Percentiles rank a stretch among this genome's conserved stretches.
These are phyloP conservation scores for Phylloporus arenicola DNA, from an alignment of 768 basidiomycete species.

Conservation along the genomic window DNA sequence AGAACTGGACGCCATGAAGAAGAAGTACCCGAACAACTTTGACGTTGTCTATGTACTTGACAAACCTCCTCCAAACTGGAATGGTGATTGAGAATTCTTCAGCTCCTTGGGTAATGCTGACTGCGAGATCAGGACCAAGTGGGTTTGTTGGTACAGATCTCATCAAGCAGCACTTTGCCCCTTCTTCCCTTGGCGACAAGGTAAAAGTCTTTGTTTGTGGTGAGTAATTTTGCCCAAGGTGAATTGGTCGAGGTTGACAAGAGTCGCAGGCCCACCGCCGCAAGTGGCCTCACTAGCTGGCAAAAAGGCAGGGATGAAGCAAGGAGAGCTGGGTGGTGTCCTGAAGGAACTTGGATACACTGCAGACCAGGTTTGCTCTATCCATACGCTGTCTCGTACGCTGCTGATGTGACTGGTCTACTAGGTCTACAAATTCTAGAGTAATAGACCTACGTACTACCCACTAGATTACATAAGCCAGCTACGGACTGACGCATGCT, in stretches of 20 bases:
- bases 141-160: constrained; percentile 75
- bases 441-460: neutral
- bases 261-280: constrained; percentile 59
- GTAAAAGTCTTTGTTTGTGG: constrained; percentile 90
- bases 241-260: neutral
- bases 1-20: constrained; percentile 66
- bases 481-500: constrained; percentile 21
- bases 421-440: constrained; percentile 41
- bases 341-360: constrained; percentile 85
- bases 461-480: constrained; percentile 28
- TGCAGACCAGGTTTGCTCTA: constrained; percentile 65
- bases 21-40: constrained; percentile 64
- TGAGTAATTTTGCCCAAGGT: constrained; percentile 28
- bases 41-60: constrained; percentile 86
- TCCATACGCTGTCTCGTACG: neutral
- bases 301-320: constrained; percentile 79
- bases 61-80: constrained; percentile 55
- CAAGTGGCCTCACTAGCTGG: constrained; percentile 89
- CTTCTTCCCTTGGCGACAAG: constrained; percentile 63
- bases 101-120: constrained; percentile 2
- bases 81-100: constrained; percentile 40
- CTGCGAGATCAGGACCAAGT: constrained; percentile 41
- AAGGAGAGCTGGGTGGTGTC: constrained; percentile 77
- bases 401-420: constrained; percentile 3
- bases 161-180: constrained; percentile 66